Evolutionary conservation across 164 flowering plant species (phyloP).

Genomic region (Kalanchoe fedtschenkoi): DNA sequence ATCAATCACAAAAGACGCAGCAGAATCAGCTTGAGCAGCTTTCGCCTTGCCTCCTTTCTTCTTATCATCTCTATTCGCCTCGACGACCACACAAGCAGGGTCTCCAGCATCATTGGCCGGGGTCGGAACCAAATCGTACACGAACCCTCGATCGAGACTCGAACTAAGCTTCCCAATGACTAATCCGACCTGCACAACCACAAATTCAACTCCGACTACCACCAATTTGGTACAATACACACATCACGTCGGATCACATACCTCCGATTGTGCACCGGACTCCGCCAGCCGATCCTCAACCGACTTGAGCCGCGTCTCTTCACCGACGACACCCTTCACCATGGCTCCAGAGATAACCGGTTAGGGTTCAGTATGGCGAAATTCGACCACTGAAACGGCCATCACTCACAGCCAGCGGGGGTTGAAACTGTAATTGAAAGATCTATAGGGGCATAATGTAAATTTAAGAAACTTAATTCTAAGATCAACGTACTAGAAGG

Average conservation of each 20-base stretch:
- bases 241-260: constrained; percentile 3
- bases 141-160: constrained; percentile 53
- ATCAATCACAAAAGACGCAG: constrained; percentile 49
- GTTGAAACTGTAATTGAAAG: no score
- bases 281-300: constrained; percentile 57
- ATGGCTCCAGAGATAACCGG: constrained; percentile 12
- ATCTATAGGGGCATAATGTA: no score
- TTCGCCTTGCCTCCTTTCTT: constrained; percentile 51
- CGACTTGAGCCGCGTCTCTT: constrained; percentile 52
- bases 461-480: background rate
- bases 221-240: background rate
- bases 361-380: background rate
- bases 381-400: background rate
- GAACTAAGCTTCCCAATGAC: constrained; percentile 64
- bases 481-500: background rate
- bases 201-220: background rate
- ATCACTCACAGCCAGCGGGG: background rate
- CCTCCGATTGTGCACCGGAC: constrained; percentile 48
- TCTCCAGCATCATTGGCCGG: constrained; percentile 71
- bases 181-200: constrained; percentile 59
- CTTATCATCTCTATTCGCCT: constrained; percentile 25
- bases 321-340: constrained; percentile 83
- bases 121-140: constrained; percentile 67
- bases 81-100: constrained; percentile 50
- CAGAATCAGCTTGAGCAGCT: constrained; percentile 21